Percentiles rank a stretch among this genome's conserved stretches.
phyloP scores from a whole-genome alignment of 331 rosid species.

The Cydonia oblonga region DNA sequence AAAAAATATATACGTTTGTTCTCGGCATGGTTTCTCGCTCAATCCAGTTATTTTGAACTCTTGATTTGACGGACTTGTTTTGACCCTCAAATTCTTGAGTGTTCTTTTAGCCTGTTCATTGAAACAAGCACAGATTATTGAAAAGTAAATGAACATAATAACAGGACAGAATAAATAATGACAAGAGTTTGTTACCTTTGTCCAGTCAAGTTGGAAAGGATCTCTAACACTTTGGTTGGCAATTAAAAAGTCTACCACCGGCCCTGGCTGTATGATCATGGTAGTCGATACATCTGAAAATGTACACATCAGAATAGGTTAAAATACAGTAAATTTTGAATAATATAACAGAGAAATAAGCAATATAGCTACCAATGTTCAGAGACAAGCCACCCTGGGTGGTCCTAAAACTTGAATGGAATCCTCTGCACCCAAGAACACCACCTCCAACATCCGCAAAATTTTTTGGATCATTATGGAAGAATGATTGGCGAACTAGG shows the following conservation, averaged over 20 bases:
- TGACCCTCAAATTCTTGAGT: conserved; percentile 68
- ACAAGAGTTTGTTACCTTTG: conserved; percentile 38
- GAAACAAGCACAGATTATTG: neutral
- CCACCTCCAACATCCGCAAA: conserved; percentile 81
- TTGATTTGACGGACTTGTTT: conserved; percentile 46
- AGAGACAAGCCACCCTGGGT: conserved; percentile 80
- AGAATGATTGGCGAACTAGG: conserved; percentile 78
- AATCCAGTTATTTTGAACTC: conserved; percentile 84
- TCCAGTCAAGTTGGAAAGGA: conserved; percentile 67
- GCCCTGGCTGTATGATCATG: conserved; percentile 78
- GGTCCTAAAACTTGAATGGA: conserved; percentile 87
- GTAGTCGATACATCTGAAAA: conserved; percentile 84
- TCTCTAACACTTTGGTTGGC: conserved; percentile 66
- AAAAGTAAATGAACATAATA: neutral
- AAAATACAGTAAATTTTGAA: neutral
- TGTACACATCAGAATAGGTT: neutral
- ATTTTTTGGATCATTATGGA: conserved; percentile 54
- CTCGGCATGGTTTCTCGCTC: conserved; percentile 65
- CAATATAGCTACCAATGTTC: conserved; percentile 46
- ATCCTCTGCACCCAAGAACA: conserved; percentile 79
- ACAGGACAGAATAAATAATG: neutral
- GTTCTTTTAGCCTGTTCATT: conserved; percentile 58
- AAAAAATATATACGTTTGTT: conserved; percentile 39
- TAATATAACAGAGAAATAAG: neutral
- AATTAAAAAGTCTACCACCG: conserved; percentile 76